A percentile compares a stretch with the other conserved stretches of the same genome.
phyloP scores from a whole-genome alignment of 2,329 filamentous ascomycete species.

The Fusarium incarnatum region DNA sequence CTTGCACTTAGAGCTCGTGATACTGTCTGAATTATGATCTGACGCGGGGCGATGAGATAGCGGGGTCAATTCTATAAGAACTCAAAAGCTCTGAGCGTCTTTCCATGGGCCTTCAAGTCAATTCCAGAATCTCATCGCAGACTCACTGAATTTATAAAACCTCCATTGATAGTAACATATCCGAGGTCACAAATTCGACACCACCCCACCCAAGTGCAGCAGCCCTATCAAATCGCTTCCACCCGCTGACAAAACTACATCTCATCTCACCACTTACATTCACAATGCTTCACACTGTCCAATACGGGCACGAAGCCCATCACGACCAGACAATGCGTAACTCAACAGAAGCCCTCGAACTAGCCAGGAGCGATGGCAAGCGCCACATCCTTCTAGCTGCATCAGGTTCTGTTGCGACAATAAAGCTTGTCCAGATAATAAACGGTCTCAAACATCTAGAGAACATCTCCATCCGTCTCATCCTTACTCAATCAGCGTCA shows the following conservation, averaged over 20 bases:
- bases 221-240: constrained; percentile 13
- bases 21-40: not conserved
- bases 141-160: too few relatives aligned
- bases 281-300: constrained; percentile 41
- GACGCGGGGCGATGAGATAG: too few relatives aligned
- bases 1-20: not conserved
- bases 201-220: constrained; percentile 12
- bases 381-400: constrained; percentile 58
- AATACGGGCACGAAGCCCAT: constrained; percentile 41
- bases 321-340: constrained; percentile 40
- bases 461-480: constrained; percentile 82
- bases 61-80: not conserved
- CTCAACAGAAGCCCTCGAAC: constrained; percentile 50
- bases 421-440: constrained; percentile 80
- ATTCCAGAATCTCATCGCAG: too few relatives aligned
- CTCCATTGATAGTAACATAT: too few relatives aligned
- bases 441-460: constrained; percentile 62
- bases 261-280: not conserved
- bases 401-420: constrained; percentile 79
- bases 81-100: not conserved
- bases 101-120: too few relatives aligned
- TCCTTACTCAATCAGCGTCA: constrained; percentile 79
- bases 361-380: constrained; percentile 54
- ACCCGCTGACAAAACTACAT: constrained; percentile 15
- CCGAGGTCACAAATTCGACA: too few relatives aligned